A percentile compares a stretch with the other conserved stretches of the same genome.
Conservation (phyloP, 306 rosid species). For the Glycine tomentella region DNA sequence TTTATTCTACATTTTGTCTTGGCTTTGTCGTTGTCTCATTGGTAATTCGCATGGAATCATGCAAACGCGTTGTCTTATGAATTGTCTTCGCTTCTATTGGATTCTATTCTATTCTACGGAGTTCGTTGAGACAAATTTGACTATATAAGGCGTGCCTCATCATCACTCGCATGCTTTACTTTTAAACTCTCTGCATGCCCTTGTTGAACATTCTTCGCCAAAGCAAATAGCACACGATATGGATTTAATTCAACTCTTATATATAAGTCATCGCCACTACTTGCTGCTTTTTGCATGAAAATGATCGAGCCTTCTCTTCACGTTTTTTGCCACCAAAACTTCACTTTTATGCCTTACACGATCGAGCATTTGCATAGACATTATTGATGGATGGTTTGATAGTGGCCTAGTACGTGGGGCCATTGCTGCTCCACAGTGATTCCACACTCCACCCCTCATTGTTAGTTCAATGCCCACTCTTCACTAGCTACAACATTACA, state of each 20-base stretch:
- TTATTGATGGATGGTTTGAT: not conserved
- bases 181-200: constrained; percentile 1
- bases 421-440: not conserved
- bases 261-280: not conserved
- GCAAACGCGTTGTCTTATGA: not conserved
- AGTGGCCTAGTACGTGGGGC: not conserved
- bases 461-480: not conserved
- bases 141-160: not conserved
- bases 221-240: not conserved
- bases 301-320: not conserved
- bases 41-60: too few relatives aligned
- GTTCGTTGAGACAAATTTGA: constrained; percentile 16
- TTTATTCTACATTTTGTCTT: not conserved
- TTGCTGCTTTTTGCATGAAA: constrained; percentile 36
- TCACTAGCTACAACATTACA: not conserved
- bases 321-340: constrained; percentile 5
- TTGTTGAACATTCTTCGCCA: constrained; percentile 19
- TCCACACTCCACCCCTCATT: not conserved
- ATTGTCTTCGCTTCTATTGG: constrained; percentile 24
- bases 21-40: not conserved
- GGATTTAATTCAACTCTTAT: not conserved
- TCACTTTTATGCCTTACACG: constrained; percentile 17
- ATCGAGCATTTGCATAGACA: not conserved
- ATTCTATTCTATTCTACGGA: not conserved
- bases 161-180: constrained; percentile 30